Evolutionary conservation across 768 basidiomycete genomes (phyloP).

Genomic region (Tulasnella sp.): DNA sequence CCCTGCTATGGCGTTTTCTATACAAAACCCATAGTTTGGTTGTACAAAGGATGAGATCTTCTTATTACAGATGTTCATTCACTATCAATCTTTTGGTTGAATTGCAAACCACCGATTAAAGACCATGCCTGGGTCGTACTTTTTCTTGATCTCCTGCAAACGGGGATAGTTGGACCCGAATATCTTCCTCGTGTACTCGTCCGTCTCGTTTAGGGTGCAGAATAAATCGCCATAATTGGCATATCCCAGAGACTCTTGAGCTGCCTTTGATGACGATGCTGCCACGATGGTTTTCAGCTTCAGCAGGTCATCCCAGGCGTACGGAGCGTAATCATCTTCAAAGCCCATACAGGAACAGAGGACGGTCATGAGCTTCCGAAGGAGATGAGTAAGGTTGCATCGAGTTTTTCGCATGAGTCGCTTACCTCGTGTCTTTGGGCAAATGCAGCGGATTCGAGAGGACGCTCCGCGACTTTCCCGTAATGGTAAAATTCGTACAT

Average conservation of each 20-base stretch:
- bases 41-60: not conserved
- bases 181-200: not conserved
- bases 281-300: not conserved
- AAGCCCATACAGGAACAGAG: not conserved
- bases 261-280: not conserved
- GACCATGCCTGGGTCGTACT: slow-evolving; percentile 37
- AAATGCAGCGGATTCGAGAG: slow-evolving; percentile 17
- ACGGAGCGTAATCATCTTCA: not conserved
- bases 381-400: not conserved
- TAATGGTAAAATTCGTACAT: slow-evolving; percentile 23
- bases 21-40: not conserved
- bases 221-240: not conserved
- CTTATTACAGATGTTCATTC: not conserved
- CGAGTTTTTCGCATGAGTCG: not conserved
- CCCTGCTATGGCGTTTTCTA: too few relatives aligned
- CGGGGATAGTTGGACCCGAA: slow-evolving; percentile 36
- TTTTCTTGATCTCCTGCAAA: slow-evolving; percentile 36
- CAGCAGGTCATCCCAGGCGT: not conserved
- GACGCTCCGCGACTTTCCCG: slow-evolving; percentile 6
- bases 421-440: slow-evolving; percentile 11
- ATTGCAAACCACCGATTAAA: slow-evolving; percentile 38
- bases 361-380: not conserved
- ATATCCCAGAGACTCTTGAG: slow-evolving; percentile 4
- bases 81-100: slow-evolving; percentile 26
- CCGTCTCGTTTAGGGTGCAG: not conserved